Evolutionary conservation across 116 monocot species (phyloP), one percentile per base, ranked within the genome.

Genomic region (Trichopus zeylanicus): DNA sequence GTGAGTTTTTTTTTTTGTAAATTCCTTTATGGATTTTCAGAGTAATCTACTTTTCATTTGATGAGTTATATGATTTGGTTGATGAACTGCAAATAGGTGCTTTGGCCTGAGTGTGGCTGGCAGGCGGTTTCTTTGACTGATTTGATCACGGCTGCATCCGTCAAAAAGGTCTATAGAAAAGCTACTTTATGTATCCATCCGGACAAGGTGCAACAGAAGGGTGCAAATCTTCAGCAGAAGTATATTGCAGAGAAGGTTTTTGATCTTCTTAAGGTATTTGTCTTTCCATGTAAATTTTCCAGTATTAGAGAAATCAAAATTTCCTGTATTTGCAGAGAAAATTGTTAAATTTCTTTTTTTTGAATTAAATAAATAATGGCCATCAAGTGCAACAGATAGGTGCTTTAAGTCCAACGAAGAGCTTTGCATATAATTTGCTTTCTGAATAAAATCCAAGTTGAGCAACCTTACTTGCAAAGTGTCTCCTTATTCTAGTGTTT

Each of bases 51-150:
- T 5, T 33, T 33, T 33, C 32, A 33, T 33, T 5, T 33, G 18
- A 11, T 46, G 18, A 31, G 49, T 60, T 70, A 13, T 67, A 33
- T 29, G 26, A 28, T 46, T n/a, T 72, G 57, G n/a, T n/a, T n/a
- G n/a, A n/a, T n/a, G n/a, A n/a, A n/a, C 29, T 52, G 9, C 26
- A 55, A 51, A 56, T 71, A 97, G 97, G 86, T 97, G 30, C 80
- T 97, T 70, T 97, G 97, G 97, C 84, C 86, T 67, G 91, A 79
- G 55, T 76, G 82, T 70, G 97, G 97, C 15, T 97, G 97, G 97
- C 82, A 91, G 56, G 77, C 97, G 18, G 87, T 87, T 18, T 97
- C 97, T 35, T 77, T 97, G 73, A 78, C 87, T 9, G 97, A 97
- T 73, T 62, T 97, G 60, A 97, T 97, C 54, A 82, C 79, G 21